Percentiles rank a stretch among this genome's conserved stretches.
Evolutionary conservation across 2,329 filamentous ascomycete genomes (phyloP).

Genomic region (Sporothrix brasiliensis): DNA sequence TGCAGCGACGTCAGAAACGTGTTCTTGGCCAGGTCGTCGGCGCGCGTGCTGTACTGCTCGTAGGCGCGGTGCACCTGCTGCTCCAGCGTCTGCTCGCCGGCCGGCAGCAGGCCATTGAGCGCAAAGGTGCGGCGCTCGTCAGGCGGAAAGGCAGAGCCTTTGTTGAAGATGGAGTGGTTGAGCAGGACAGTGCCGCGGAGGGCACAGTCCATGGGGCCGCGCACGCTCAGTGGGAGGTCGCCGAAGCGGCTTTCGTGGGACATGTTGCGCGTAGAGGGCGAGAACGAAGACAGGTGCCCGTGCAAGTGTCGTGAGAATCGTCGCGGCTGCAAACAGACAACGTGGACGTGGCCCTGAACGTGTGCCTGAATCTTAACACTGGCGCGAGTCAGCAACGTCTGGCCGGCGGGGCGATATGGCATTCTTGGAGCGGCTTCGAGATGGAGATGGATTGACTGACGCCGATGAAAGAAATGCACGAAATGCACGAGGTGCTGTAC

Average conservation of each 20-base stretch:
- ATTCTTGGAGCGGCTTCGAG: background rate
- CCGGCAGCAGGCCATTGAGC: conserved; percentile 72
- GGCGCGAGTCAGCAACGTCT: conserved; percentile 12
- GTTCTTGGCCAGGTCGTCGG: conserved; percentile 75
- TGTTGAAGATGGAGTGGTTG: conserved; percentile 73
- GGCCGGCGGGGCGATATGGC: conserved; percentile 14
- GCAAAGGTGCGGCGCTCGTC: conserved; percentile 71
- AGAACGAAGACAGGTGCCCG: background rate
- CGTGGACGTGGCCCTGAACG: background rate
- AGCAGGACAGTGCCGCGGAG: conserved; percentile 59
- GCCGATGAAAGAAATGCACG: no score
- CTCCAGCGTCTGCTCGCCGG: conserved; percentile 72
- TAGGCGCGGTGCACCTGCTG: conserved; percentile 78
- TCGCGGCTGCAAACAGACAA: background rate
- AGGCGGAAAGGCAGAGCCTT: conserved; percentile 74
- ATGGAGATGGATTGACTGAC: no score
- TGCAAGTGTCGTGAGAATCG: background rate
- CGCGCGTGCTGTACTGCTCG: conserved; percentile 69
- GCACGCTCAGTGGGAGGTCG: conserved; percentile 53
- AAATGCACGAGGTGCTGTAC: background rate
- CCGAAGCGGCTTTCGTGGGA: conserved; percentile 43
- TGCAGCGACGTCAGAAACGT: conserved; percentile 85
- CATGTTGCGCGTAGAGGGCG: background rate
- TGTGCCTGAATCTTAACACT: background rate
- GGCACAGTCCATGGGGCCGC: conserved; percentile 54